Evolutionary conservation across 192 early-diverging fungal genomes (phyloP).

Genomic region (Gamsiella multidivaricata): DNA sequence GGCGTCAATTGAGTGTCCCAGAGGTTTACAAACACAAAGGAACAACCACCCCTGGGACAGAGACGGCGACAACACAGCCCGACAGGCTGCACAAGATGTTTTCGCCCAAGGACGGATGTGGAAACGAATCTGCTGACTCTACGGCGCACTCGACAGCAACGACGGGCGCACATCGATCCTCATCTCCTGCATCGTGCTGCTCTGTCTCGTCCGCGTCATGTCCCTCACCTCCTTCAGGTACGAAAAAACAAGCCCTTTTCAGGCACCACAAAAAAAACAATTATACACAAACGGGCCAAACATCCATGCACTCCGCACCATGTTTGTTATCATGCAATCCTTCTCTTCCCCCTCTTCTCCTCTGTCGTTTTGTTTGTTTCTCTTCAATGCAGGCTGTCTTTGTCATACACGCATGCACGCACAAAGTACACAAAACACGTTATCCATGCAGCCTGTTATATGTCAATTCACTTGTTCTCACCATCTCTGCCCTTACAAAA

Average conservation of each 20-base stretch:
- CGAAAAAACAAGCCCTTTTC: constrained; percentile 6
- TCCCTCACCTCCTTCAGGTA: constrained; percentile 45
- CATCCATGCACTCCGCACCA: no score
- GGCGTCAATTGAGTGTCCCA: constrained; percentile 4
- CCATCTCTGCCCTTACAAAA: background rate
- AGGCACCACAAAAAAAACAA: background rate
- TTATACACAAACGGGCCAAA: no score
- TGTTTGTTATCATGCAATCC: constrained; percentile 31
- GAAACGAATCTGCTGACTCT: constrained; percentile 35
- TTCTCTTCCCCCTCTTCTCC: background rate
- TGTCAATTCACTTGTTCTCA: constrained; percentile 13
- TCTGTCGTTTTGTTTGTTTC: background rate
- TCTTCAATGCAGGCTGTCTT: constrained; percentile 9
- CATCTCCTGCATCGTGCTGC: constrained; percentile 24
- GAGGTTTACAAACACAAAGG: background rate
- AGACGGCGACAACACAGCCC: background rate
- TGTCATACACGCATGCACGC: constrained; percentile 41
- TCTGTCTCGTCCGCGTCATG: constrained; percentile 18
- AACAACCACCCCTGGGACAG: background rate
- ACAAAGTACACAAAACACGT: no score
- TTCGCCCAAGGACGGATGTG: constrained; percentile 13
- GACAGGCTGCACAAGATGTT: background rate
- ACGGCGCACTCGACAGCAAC: constrained; percentile 19
- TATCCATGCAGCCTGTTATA: no score
- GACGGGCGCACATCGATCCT: constrained; percentile 38